Conservation (phyloP, 1,139 yeast species). For the Blastobotrys raffinosifermentans region DNA sequence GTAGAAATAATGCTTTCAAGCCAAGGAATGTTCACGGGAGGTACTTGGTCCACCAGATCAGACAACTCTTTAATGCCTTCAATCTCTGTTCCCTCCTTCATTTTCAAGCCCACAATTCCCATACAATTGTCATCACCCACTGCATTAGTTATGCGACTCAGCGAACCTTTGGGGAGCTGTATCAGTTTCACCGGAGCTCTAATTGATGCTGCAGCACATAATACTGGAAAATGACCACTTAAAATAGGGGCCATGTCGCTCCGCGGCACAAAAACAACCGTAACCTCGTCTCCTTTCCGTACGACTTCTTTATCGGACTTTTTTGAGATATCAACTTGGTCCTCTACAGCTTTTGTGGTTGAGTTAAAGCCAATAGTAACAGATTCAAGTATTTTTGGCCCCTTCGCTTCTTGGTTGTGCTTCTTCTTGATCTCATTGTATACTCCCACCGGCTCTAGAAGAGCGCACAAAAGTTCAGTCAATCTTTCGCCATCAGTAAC, state of each 20-base stretch:
- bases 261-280: slow-evolving; percentile 21
- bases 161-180: slow-evolving; percentile 20
- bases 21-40: not conserved
- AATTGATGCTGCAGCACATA: slow-evolving; percentile 18
- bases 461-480: slow-evolving; percentile 10
- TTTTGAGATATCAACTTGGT: slow-evolving; percentile 6
- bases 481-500: slow-evolving; percentile 11
- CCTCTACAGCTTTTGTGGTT: slow-evolving; percentile 18
- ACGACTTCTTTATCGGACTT: not conserved
- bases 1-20: not conserved
- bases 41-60: not conserved
- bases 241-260: slow-evolving; percentile 20
- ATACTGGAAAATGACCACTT: slow-evolving; percentile 20
- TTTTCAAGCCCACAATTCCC: not conserved
- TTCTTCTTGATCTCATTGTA: slow-evolving; percentile 6
- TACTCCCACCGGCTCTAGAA: slow-evolving; percentile 12
- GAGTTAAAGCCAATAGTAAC: slow-evolving; percentile 19
- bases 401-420: slow-evolving; percentile 6
- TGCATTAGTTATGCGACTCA: slow-evolving; percentile 14
- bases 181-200: slow-evolving; percentile 15
- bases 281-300: slow-evolving; percentile 1
- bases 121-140: not conserved
- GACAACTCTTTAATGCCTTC: not conserved
- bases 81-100: not conserved
- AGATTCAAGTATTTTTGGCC: slow-evolving; percentile 9